phyloP scores from a whole-genome alignment of 2,329 filamentous ascomycete genomes.

The Podosphaera leucotricha region DNA sequence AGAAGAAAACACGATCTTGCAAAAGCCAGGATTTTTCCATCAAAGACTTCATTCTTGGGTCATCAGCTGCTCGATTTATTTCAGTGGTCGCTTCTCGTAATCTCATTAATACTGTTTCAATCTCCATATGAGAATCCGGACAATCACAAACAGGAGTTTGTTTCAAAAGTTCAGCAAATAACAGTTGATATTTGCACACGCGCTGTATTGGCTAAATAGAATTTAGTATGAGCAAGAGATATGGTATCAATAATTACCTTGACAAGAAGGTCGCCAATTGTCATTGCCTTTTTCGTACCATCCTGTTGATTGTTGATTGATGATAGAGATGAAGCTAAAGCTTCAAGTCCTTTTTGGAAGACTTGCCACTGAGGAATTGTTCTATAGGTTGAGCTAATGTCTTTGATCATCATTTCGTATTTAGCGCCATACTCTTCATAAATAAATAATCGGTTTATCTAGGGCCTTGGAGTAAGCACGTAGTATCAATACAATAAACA shows the following conservation, averaged over 20 bases:
- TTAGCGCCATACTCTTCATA: constrained; percentile 87
- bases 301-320: constrained; percentile 41
- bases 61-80: constrained; percentile 68
- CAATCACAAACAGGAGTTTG: constrained; percentile 69
- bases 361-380: constrained; percentile 50
- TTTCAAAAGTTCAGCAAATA: constrained; percentile 65
- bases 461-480: not conserved
- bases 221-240: not conserved
- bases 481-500: not conserved
- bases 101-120: constrained; percentile 48
- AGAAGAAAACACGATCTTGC: constrained; percentile 58
- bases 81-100: constrained; percentile 53
- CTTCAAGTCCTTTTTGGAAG: constrained; percentile 70
- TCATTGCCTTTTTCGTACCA: constrained; percentile 50
- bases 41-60: constrained; percentile 40
- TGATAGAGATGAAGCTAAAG: constrained; percentile 49
- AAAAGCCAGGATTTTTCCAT: constrained; percentile 69
- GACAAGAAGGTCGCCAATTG: constrained; percentile 66
- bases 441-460: constrained; percentile 62
- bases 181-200: constrained; percentile 70
- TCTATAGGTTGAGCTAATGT: constrained; percentile 45
- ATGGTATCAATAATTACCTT: constrained; percentile 34
- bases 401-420: constrained; percentile 65
- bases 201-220: constrained; percentile 58
- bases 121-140: constrained; percentile 55